Conservation (phyloP, 106 monocot species). For the Allium cepa region DNA sequence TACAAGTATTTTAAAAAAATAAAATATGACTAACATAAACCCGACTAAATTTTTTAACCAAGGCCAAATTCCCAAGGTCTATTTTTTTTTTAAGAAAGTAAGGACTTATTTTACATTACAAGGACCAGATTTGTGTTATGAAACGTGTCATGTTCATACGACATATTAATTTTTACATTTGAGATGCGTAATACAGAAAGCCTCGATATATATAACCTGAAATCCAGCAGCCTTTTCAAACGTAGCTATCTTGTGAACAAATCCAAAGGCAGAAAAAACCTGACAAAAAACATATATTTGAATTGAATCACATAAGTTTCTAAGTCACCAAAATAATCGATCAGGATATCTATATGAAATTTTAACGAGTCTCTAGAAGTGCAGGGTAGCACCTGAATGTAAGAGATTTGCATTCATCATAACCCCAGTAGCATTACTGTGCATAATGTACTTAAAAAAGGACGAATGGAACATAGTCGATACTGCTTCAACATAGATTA, state of each 20-base stretch:
- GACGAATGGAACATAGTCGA: constrained; percentile 8
- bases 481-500: constrained; percentile 5
- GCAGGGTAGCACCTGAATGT: constrained; percentile 9
- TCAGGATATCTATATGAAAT: background rate
- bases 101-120: no score
- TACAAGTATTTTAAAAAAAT: no score
- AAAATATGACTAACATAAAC: no score
- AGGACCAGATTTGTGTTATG: no score
- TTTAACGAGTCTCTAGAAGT: constrained; percentile 1
- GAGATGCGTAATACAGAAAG: no score
- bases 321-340: background rate
- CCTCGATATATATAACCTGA: constrained; percentile 27
- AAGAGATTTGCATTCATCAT: constrained; percentile 14
- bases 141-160: no score
- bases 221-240: constrained; percentile 84
- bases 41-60: no score
- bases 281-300: constrained; percentile 7
- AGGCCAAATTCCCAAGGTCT: no score
- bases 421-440: constrained; percentile 15
- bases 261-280: constrained; percentile 83
- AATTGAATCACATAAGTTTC: background rate
- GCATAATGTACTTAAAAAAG: constrained; percentile 9
- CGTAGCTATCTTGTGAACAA: constrained; percentile 77
- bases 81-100: background rate
- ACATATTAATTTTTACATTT: no score